phyloP scores from a whole-genome alignment of 305 asterid species.

The Solanum hybrid region DNA sequence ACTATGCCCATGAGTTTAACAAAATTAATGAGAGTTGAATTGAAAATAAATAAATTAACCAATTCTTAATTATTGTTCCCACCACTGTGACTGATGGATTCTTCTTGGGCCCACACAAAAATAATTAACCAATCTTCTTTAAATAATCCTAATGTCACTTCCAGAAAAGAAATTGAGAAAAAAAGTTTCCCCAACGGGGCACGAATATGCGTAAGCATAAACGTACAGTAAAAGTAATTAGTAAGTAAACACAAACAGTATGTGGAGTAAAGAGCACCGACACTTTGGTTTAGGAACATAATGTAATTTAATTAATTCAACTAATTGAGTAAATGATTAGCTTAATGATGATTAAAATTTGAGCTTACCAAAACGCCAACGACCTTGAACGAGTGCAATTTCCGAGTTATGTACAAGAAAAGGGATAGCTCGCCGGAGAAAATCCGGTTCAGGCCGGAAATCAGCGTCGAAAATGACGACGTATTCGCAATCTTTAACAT shows the following conservation, averaged over 20 bases:
- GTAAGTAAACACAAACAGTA: neutral
- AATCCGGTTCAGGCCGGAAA: conserved; percentile 72
- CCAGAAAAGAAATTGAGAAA: neutral
- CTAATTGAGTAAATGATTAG: neutral
- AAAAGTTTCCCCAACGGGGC: neutral
- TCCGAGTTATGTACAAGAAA: conserved; percentile 58
- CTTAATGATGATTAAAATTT: neutral
- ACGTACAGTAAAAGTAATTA: neutral
- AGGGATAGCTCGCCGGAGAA: conserved; percentile 59
- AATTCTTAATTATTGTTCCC: neutral
- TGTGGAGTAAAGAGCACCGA: conserved; percentile 14
- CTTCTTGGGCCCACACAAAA: neutral
- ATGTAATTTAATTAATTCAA: neutral
- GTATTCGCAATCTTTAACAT: conserved; percentile 55
- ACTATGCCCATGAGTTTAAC: neutral
- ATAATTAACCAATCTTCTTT: neutral
- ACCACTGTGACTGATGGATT: neutral
- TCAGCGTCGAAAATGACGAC: conserved; percentile 79
- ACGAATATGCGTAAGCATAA: neutral
- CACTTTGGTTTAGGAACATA: conserved; percentile 8
- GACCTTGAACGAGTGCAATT: conserved; percentile 67
- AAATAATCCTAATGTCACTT: neutral
- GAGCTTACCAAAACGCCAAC: conserved; percentile 72
- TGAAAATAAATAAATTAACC: neutral
- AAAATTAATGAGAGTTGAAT: neutral